Evolutionary conservation across 768 basidiomycete genomes (phyloP).

Genomic region (Leccinum boreale): DNA sequence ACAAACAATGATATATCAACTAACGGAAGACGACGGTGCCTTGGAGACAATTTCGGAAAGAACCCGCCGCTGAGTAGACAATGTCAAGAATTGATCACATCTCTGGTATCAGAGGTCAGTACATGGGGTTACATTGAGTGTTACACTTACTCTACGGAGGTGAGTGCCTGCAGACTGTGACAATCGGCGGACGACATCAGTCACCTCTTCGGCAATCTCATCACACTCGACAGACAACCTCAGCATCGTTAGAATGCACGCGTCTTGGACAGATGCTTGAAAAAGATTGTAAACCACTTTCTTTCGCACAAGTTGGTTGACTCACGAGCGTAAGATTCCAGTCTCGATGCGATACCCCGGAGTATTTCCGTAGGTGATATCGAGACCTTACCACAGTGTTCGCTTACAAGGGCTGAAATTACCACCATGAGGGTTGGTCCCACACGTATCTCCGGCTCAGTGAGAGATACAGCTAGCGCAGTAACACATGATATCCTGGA

Average conservation of each 20-base stretch:
- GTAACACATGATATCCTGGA: constrained; percentile 46
- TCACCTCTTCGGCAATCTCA: constrained; percentile 45
- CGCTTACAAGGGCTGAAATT: constrained; percentile 63
- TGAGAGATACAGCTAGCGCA: constrained; percentile 42
- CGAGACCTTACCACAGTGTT: constrained; percentile 52
- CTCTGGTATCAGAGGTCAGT: constrained; percentile 43
- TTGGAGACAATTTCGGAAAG: constrained; percentile 46
- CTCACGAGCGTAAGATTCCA: constrained; percentile 45
- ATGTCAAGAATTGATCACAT: constrained; percentile 61
- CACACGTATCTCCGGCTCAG: constrained; percentile 34
- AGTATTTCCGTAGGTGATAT: constrained; percentile 49
- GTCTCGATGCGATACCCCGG: constrained; percentile 39
- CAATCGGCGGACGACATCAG: constrained; percentile 41
- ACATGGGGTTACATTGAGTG: background rate
- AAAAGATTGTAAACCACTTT: background rate
- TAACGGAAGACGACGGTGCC: constrained; percentile 57
- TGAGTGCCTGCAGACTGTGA: constrained; percentile 46
- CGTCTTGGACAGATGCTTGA: constrained; percentile 70
- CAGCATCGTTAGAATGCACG: constrained; percentile 68
- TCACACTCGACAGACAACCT: constrained; percentile 60
- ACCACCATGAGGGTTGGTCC: constrained; percentile 65
- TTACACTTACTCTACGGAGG: constrained; percentile 51
- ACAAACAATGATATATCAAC: constrained; percentile 17
- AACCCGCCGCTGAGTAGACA: constrained; percentile 42
- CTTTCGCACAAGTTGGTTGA: constrained; percentile 16